Evolutionary conservation across 371 early-diverging fungal genomes (phyloP), one percentile per base, ranked within the genome.

Genomic region (Mortierella sp.): DNA sequence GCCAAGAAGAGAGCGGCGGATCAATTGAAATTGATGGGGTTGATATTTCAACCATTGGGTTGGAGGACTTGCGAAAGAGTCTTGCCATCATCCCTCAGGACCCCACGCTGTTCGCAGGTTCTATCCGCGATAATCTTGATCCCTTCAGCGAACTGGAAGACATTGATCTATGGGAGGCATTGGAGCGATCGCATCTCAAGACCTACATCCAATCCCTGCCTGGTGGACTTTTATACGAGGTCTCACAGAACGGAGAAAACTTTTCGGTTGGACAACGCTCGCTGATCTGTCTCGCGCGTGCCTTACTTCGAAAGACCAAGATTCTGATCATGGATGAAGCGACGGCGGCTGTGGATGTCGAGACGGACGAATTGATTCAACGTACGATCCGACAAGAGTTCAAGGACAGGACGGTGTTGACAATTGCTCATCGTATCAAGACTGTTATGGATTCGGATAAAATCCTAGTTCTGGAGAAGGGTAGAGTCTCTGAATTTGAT

Each of bases 291-390:
- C 80, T 93, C 16, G 87, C 88, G 13, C 85, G 92, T n/a, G 90
- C 91, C 0, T 72, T 91, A 16, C 63, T 92, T 6, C 74, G 83
- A 9, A 77, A 84, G 62, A 70, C 84, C 21, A 74, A 81, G 70
- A 84, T 85, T 64, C 85, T 90, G 41, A 83, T 92, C 41, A 84
- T 92, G 74, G 93, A 92, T 69, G 83, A 83, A 21, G 96, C 96
- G 21, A 94, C 94, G 5, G 93, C 97, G 9, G 89, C 93, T 10
- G 91, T 94, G 50, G 97, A 98, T 85, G 92, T 91, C 41, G 91
- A 90, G 65, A 92, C 96, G 0, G 96, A 90, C 66, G 77, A 87
- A 22, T 83, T 94, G 63, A 96, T 97, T 65, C 98, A 97, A 81
- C 83, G 89, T 63, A 95, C 95, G 5, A 96, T 97, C 63, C 93